Conservation (phyloP, 495 filamentous ascomycete species). For the Cercophora sp. region DNA sequence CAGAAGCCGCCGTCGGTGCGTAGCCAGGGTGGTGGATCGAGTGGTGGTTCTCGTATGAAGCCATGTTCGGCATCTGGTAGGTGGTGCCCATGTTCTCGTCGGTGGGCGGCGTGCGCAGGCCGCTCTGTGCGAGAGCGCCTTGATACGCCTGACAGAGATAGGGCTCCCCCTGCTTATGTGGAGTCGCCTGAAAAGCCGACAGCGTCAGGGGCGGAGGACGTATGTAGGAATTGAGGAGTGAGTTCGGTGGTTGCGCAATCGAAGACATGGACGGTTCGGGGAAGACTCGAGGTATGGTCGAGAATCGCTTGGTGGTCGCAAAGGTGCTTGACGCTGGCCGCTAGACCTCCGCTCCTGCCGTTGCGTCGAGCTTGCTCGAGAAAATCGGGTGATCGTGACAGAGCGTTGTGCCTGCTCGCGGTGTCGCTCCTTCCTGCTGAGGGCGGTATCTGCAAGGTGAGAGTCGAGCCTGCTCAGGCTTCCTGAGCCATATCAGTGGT, state of each 20-base stretch:
- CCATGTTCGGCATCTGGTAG: conserved; percentile 41
- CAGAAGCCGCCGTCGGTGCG: conserved; percentile 17
- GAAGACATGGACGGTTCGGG: conserved; percentile 26
- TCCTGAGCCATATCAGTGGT: not conserved
- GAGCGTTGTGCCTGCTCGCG: no score
- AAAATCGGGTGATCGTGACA: no score
- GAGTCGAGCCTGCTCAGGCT: not conserved
- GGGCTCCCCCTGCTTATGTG: not conserved
- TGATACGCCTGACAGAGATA: not conserved
- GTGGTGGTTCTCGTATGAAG: conserved; percentile 39
- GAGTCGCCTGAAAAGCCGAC: not conserved
- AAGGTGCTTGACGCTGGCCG: no score
- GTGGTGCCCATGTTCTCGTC: conserved; percentile 47
- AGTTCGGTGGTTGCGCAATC: conserved; percentile 2
- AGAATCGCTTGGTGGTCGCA: not conserved
- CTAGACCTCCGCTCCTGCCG: no score
- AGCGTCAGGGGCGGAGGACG: conserved; percentile 6
- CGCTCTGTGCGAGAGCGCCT: conserved; percentile 15
- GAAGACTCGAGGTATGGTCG: no score
- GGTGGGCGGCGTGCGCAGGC: conserved; percentile 48
- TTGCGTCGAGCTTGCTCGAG: no score
- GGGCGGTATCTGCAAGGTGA: no score
- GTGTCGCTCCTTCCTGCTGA: no score
- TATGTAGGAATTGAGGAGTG: conserved; percentile 8
- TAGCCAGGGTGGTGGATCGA: conserved; percentile 32